Conservation (phyloP, 2,329 filamentous ascomycete species). For the Fusarium oxysporum region DNA sequence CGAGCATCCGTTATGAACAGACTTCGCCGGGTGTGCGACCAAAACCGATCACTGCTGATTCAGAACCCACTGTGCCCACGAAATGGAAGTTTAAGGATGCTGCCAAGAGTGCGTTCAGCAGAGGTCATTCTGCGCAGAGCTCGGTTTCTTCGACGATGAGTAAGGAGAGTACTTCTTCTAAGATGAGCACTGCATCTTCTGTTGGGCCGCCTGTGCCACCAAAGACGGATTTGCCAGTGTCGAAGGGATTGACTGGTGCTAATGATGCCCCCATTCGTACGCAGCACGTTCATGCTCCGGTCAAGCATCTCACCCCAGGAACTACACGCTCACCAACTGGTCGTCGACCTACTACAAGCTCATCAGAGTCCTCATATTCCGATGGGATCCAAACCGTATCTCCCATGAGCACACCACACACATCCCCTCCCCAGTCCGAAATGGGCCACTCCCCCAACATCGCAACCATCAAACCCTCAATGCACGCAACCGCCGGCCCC, state of each 20-base stretch:
- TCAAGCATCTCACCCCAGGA: constrained; percentile 14
- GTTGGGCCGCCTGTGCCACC: constrained; percentile 17
- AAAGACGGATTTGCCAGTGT: not conserved
- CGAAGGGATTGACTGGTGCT: not conserved
- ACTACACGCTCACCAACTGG: constrained; percentile 5
- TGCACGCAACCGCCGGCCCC: constrained; percentile 6
- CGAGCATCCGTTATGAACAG: constrained; percentile 47
- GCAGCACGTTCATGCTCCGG: constrained; percentile 3
- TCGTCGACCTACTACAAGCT: constrained; percentile 44
- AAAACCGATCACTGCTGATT: constrained; percentile 33
- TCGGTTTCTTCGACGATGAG: constrained; percentile 32
- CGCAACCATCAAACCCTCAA: constrained; percentile 16
- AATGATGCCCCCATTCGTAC: not conserved
- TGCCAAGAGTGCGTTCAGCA: constrained; percentile 49
- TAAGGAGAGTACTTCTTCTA: constrained; percentile 11
- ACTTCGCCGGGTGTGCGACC: constrained; percentile 40
- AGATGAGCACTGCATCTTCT: constrained; percentile 6
- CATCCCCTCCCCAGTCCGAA: constrained; percentile 56
- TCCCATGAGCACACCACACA: constrained; percentile 53
- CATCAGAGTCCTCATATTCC: constrained; percentile 54
- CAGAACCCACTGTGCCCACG: constrained; percentile 29
- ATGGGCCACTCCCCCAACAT: constrained; percentile 45
- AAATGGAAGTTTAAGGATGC: constrained; percentile 52
- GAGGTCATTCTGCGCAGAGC: constrained; percentile 30
- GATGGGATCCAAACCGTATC: constrained; percentile 53